Evolutionary conservation across 2,329 filamentous ascomycete species (phyloP), one percentile per base, ranked within the genome.

Genomic region (Alternaria dauci): DNA sequence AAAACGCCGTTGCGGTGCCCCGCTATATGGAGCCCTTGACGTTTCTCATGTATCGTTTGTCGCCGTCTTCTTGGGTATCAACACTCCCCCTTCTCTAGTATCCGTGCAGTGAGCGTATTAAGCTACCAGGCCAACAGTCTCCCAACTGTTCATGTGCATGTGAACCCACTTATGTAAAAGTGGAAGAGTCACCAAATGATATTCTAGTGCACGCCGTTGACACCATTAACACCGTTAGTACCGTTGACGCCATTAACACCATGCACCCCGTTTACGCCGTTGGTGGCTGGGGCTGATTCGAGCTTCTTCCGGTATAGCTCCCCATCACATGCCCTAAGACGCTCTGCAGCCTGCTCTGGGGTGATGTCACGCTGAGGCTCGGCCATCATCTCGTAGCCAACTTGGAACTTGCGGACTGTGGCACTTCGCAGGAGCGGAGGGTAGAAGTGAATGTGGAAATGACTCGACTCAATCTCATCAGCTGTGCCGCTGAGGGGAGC

Each of bases 301-400:
- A 74, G 58, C 54, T 62, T 85, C 76, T 90, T 93, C 66, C 95
- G 87, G 76, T 99, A 98, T 64, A 99, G 81, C 75, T 92, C 88
- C 16, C 93, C 93, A 4, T 88, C 91, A 65, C 93, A 94, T 59
- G 85, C 84, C 66, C 91, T 87, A 61, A 99, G 81, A 51, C 88
- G 88, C 26, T 88, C 88, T 14, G 95, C 91, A 1, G 95, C 95
- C 81, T 98, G 95, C 80, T 99, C 95, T 0, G 95, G 94, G 0
- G 95, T 99, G 72, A 99, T 98, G 77, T 99, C 95, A 60, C 95
- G 87, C 80, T 99, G 95, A n/a, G 95, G 94, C 81, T 99, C 95
- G 2, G 92, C 95, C 87, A 99, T 88, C 81, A 99, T 86, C 81
- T 99, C 95, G 77, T 96, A 98, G 65, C 95, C 95, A 34, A 99